Evolutionary conservation across 139 green algal genomes (phyloP).

Genomic region (Parachlorella kessleri): DNA sequence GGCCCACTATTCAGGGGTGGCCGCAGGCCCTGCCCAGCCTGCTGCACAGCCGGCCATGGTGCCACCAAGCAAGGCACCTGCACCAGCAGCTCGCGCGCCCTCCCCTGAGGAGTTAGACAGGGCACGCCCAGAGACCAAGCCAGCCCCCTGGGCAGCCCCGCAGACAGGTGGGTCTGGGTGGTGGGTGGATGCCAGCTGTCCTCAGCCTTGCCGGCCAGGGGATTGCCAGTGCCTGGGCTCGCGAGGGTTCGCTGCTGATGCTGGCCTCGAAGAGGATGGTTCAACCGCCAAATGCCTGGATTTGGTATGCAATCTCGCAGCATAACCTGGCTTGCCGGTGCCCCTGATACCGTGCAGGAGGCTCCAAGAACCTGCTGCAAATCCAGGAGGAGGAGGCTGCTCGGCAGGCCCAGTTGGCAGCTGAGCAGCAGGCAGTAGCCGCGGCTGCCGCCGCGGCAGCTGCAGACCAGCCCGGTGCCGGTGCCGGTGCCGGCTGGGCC

Average conservation of each 20-base stretch:
- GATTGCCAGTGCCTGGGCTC: no score
- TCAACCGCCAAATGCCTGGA: no score
- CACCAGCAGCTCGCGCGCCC: slow-evolving; percentile 1
- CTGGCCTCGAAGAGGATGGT: no score
- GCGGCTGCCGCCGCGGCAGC: slow-evolving; percentile 38
- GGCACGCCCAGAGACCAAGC: slow-evolving; percentile 49
- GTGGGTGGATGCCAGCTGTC: no score
- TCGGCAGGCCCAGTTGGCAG: slow-evolving; percentile 30
- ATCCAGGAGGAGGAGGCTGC: slow-evolving; percentile 82
- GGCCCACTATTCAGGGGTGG: background rate
- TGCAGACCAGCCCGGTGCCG: slow-evolving; percentile 4
- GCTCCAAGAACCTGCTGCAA: slow-evolving; percentile 64
- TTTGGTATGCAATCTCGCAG: no score
- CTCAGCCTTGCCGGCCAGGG: no score
- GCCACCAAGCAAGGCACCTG: background rate
- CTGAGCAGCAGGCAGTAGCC: background rate
- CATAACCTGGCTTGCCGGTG: no score
- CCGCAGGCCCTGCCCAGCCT: background rate
- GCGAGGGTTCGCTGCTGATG: no score
- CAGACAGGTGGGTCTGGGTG: slow-evolving; percentile 1
- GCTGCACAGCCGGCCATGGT: background rate
- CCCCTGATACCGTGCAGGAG: background rate
- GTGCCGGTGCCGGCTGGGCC: slow-evolving; percentile 43
- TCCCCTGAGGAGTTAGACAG: no score
- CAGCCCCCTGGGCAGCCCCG: slow-evolving; percentile 64